A percentile compares a stretch with the other conserved stretches of the same genome.
Evolutionary conservation across 23 red algal species (phyloP).

Genomic region (Pyropia haitanensis): DNA sequence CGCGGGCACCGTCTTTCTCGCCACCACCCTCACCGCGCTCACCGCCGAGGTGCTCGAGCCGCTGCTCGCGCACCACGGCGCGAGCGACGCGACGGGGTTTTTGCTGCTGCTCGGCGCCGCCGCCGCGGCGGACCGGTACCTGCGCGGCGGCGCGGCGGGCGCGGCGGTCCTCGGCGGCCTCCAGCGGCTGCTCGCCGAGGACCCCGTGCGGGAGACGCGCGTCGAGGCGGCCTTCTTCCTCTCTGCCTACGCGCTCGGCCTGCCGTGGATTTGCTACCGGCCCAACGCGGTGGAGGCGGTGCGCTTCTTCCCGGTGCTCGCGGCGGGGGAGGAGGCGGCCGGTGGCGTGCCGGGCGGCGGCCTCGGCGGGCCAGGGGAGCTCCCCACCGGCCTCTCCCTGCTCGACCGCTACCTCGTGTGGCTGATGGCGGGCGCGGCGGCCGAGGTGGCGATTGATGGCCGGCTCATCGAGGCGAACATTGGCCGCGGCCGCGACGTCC

Average conservation of each 20-base stretch:
- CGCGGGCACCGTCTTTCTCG: constrained; percentile 25
- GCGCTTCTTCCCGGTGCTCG: constrained; percentile 12
- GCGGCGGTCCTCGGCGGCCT: constrained; percentile 29
- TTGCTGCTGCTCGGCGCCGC: constrained; percentile 16
- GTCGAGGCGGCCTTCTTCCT: constrained; percentile 63
- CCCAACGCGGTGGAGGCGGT: constrained; percentile 20
- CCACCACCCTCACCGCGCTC: constrained; percentile 20
- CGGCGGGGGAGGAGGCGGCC: not conserved
- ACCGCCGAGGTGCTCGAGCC: constrained; percentile 58
- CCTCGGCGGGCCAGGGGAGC: too few relatives aligned
- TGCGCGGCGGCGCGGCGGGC: constrained; percentile 5
- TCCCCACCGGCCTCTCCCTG: not conserved
- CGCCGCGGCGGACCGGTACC: constrained; percentile 39
- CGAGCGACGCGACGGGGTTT: constrained; percentile 47
- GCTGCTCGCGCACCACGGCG: constrained; percentile 33
- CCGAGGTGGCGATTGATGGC: constrained; percentile 41
- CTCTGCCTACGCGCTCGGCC: constrained; percentile 48
- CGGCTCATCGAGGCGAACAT: constrained; percentile 55
- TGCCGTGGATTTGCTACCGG: constrained; percentile 65
- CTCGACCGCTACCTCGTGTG: constrained; percentile 60
- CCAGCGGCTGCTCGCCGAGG: constrained; percentile 42
- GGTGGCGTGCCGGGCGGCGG: not conserved
- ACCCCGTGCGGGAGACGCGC: constrained; percentile 37
- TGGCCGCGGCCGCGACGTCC: constrained; percentile 4
- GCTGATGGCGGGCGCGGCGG: constrained; percentile 50